Conservation (phyloP, 2,329 filamentous ascomycete genomes). For the Parafenestella ontariensis region DNA sequence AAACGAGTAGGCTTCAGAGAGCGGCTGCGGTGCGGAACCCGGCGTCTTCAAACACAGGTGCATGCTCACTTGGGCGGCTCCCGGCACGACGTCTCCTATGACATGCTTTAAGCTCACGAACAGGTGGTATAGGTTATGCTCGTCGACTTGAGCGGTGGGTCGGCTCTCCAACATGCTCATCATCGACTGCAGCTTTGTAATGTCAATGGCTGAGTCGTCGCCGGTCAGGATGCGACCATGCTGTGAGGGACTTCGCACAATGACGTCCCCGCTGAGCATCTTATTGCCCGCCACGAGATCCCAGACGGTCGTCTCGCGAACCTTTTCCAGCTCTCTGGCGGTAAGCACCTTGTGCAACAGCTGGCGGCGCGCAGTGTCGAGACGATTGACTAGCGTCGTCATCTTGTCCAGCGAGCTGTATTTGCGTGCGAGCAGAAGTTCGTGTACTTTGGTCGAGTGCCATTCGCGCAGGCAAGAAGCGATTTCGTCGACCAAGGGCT, state of each 20-base stretch:
- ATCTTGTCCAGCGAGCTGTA: conserved; percentile 84
- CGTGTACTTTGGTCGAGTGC: conserved; percentile 97
- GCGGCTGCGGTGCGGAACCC: conserved; percentile 66
- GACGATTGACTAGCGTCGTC: conserved; percentile 77
- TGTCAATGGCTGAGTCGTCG: conserved; percentile 89
- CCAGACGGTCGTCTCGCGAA: conserved; percentile 94
- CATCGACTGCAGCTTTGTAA: conserved; percentile 88
- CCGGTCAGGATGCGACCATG: conserved; percentile 86
- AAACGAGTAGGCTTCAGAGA: conserved; percentile 85
- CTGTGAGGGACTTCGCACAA: conserved; percentile 86
- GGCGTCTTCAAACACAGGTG: conserved; percentile 77
- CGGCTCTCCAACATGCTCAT: conserved; percentile 92
- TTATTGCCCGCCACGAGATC: conserved; percentile 94
- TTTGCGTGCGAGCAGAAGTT: conserved; percentile 81
- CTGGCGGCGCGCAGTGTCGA: conserved; percentile 86
- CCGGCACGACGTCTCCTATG: conserved; percentile 75
- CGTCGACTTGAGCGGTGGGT: conserved; percentile 71
- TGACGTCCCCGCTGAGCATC: conserved; percentile 89
- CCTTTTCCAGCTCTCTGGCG: conserved; percentile 75
- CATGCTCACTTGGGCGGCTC: conserved; percentile 74
- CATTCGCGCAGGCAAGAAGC: conserved; percentile 96
- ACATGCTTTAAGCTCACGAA: conserved; percentile 85
- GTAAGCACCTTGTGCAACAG: conserved; percentile 95
- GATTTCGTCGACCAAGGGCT: conserved; percentile 96
- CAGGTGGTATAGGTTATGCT: conserved; percentile 79